Evolutionary conservation across 2,329 filamentous ascomycete genomes (phyloP), one percentile per base, ranked within the genome.

Genomic region (Aurifilum marmelostoma): DNA sequence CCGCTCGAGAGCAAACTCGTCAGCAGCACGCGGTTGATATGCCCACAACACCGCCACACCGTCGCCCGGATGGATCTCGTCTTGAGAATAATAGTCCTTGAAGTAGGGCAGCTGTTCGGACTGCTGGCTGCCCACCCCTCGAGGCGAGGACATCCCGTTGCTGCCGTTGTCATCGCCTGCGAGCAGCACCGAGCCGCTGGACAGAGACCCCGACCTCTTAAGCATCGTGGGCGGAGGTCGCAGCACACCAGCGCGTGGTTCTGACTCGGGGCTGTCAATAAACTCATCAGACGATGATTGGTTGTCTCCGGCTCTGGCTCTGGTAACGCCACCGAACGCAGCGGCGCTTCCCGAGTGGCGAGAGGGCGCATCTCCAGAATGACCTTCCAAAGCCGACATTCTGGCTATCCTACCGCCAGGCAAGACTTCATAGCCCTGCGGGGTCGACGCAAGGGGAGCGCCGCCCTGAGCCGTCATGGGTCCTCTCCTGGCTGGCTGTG

Each of bases 1-100:
- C 69, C 96, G 89, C 75, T 98, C 96, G 50, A 99, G 84, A 52
- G 93, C 86, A 76, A 98, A 98, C 77, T 99, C 96, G 76, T 99
- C 96, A 39, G 90, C 89, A 5, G 96, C 96, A 43, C 96, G 92
- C 43, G 96, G 95, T 75, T 97, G 93, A 79, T 99, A 99, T 1
- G 96, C 95, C 96, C 96, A 99, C 18, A 99, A 86, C 2, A 94
- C 93, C 18, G 96, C 88, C 56, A 99, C 95, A 69, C 91, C 91
- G 75, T 98, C 94, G 68, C 92, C 91, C 0, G 95, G 92, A 75
- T 95, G 93, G 69, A 99, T 97, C 75, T 98, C 94, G 75, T 98
- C 96, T 74, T 95, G 91, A 2, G 95, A 98, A 78, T 99, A 99
- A 80, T 99, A 99, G 79, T 99, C 96, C 77, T 97, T 97, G 88